Evolutionary conservation across 106 monocot species (phyloP).

Genomic region (Platanthera zijinensis): DNA sequence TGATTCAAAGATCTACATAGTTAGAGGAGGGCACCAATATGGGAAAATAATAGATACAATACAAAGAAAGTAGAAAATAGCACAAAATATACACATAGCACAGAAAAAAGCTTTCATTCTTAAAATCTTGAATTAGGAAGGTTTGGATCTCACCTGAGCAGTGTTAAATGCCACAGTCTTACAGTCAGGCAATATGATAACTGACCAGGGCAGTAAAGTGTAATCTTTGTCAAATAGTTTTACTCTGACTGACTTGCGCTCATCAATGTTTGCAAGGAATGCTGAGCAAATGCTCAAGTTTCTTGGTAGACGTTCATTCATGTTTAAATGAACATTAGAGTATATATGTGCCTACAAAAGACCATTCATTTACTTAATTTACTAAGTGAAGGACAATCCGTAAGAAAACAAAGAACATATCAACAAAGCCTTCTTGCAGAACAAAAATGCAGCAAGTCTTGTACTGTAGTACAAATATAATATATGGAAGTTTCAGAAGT

Average conservation of each 20-base stretch:
- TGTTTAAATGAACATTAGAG: constrained; percentile 42
- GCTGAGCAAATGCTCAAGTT: constrained; percentile 66
- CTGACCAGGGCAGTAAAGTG: constrained; percentile 82
- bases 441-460: not conserved
- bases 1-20: not conserved
- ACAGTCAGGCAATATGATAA: constrained; percentile 90
- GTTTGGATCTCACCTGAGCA: constrained; percentile 52
- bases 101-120: not conserved
- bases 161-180: constrained; percentile 86
- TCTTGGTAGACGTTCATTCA: constrained; percentile 34
- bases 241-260: constrained; percentile 50
- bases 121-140: not conserved
- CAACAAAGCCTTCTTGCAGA: not conserved
- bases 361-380: not conserved
- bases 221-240: constrained; percentile 57
- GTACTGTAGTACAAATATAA: not conserved
- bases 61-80: not conserved
- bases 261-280: constrained; percentile 97
- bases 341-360: constrained; percentile 83
- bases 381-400: not conserved
- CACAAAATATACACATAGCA: not conserved
- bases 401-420: not conserved
- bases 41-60: not conserved
- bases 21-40: not conserved
- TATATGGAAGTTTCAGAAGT: not conserved